phyloP scores from a whole-genome alignment of 1,284 basidiomycete species.

The Ceratobasidium sp. region DNA sequence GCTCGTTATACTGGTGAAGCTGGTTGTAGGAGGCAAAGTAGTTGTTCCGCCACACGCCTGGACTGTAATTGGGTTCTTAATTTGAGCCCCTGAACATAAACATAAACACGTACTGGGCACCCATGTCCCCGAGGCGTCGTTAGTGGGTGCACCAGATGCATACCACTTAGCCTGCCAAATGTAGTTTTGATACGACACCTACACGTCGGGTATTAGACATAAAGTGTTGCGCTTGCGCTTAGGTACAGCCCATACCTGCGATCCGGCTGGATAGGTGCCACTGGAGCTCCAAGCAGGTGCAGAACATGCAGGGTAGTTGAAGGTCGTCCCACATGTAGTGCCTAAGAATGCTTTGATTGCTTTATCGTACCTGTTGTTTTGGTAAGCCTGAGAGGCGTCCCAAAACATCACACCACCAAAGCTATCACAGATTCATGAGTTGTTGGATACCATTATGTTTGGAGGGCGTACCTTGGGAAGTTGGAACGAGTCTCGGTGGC shows the following conservation, averaged over 20 bases:
- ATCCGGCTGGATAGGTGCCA: slow-evolving; percentile 66
- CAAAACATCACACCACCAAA: slow-evolving; percentile 80
- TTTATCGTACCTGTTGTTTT: slow-evolving; percentile 65
- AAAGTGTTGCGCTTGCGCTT: background rate
- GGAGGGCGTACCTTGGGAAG: slow-evolving; percentile 61
- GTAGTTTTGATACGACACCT: slow-evolving; percentile 61
- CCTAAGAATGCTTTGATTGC: slow-evolving; percentile 74
- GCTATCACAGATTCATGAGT: slow-evolving; percentile 49
- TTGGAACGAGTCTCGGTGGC: slow-evolving; percentile 53
- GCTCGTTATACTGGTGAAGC: slow-evolving; percentile 33
- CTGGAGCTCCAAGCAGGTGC: slow-evolving; percentile 68
- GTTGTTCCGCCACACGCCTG: slow-evolving; percentile 66
- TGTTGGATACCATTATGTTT: background rate
- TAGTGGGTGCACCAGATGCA: slow-evolving; percentile 65
- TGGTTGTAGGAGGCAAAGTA: slow-evolving; percentile 47
- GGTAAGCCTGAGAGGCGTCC: slow-evolving; percentile 77
- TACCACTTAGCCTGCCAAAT: slow-evolving; percentile 69
- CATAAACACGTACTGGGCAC: slow-evolving; percentile 67
- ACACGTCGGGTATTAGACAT: background rate
- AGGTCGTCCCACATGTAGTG: slow-evolving; percentile 65
- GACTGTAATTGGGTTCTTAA: slow-evolving; percentile 58
- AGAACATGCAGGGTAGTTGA: slow-evolving; percentile 71
- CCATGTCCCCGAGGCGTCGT: slow-evolving; percentile 70
- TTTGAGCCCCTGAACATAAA: background rate
- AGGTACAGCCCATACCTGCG: slow-evolving; percentile 52